A percentile compares a stretch with the other conserved stretches of the same genome.
These are phyloP conservation scores for Theileria luwenshuni DNA, from an alignment of 169 alveolate genomes.

Conservation along the genomic window DNA sequence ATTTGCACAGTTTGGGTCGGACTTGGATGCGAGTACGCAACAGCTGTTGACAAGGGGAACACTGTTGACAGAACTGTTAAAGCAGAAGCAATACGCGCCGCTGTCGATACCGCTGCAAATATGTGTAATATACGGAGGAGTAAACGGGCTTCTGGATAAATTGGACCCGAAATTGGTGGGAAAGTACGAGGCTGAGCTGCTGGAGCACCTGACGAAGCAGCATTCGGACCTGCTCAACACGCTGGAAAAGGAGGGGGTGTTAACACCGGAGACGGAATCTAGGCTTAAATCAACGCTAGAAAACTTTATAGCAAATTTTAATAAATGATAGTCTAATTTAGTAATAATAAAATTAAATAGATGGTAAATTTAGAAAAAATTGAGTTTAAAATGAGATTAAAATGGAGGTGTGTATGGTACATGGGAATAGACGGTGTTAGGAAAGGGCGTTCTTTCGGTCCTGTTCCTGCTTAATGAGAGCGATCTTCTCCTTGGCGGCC, in stretches of 20 bases:
- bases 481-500: constrained; percentile 74
- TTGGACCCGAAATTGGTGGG: constrained; percentile 72
- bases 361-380: background rate
- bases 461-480: constrained; percentile 42
- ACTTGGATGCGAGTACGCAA: constrained; percentile 94
- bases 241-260: constrained; percentile 56
- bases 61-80: constrained; percentile 89
- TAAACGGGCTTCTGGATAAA: constrained; percentile 78
- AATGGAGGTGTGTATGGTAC: background rate
- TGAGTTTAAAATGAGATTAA: constrained; percentile 1
- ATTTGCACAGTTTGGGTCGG: constrained; percentile 96
- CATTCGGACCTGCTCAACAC: constrained; percentile 60
- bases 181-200: constrained; percentile 64
- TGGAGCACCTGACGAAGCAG: constrained; percentile 40
- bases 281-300: constrained; percentile 43
- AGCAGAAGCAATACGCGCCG: constrained; percentile 88
- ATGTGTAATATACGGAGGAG: constrained; percentile 82
- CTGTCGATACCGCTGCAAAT: constrained; percentile 79
- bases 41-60: constrained; percentile 92
- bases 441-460: background rate
- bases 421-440: background rate
- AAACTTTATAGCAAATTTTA: constrained; percentile 39
- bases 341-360: background rate
- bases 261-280: constrained; percentile 62
- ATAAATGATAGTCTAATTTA: background rate